Conservation (phyloP, 768 basidiomycete genomes). For the Hericium coralloides region DNA sequence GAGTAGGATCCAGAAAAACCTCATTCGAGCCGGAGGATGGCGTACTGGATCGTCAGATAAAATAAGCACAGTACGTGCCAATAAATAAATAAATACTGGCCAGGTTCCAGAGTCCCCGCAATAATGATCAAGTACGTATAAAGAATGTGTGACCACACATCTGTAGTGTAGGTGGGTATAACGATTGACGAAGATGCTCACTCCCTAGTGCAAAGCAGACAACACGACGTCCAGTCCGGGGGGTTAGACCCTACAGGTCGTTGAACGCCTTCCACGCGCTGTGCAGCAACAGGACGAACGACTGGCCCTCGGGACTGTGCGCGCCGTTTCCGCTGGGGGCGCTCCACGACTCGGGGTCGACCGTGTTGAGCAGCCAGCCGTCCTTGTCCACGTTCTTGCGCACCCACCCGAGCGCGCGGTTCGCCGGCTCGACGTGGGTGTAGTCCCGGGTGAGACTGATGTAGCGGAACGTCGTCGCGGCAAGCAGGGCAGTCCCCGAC, state of each 20-base stretch:
- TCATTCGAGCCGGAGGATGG: too few species aligned
- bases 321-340: background rate
- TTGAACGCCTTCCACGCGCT: conserved; percentile 9
- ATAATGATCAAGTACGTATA: too few species aligned
- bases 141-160: too few species aligned
- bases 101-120: too few species aligned
- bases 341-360: conserved; percentile 2
- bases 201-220: background rate
- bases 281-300: conserved; percentile 13
- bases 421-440: conserved; percentile 31
- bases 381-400: conserved; percentile 28
- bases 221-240: too few species aligned
- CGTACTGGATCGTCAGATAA: too few species aligned
- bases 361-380: conserved; percentile 13
- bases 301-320: conserved; percentile 13
- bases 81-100: too few species aligned
- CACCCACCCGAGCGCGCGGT: conserved; percentile 30
- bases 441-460: conserved; percentile 31
- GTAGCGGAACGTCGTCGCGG: conserved; percentile 46
- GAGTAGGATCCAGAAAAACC: too few species aligned
- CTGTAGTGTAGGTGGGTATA: too few species aligned
- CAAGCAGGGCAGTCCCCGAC: conserved; percentile 48
- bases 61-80: too few species aligned
- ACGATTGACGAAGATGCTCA: background rate
- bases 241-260: background rate